Conservation (phyloP, 2,329 filamentous ascomycete genomes). For the Cladophialophora exuberans region DNA sequence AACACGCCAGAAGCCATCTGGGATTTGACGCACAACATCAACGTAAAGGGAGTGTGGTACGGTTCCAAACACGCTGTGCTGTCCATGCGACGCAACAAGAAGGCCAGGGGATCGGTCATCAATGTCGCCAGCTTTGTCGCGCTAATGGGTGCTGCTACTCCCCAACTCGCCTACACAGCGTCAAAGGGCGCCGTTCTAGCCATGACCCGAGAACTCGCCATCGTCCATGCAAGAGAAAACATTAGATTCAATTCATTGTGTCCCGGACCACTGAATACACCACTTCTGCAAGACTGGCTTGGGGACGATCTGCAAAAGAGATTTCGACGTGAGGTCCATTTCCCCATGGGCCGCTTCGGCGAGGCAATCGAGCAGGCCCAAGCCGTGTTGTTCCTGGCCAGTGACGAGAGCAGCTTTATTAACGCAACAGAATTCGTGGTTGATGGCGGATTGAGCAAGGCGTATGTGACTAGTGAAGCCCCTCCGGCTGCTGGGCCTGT, state of each 20-base stretch:
- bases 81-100: constrained; percentile 76
- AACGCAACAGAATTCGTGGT: constrained; percentile 93
- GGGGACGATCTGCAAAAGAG: constrained; percentile 85
- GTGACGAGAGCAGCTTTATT: constrained; percentile 86
- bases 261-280: constrained; percentile 89
- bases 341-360: constrained; percentile 84
- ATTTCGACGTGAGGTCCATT: constrained; percentile 81
- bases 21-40: constrained; percentile 91
- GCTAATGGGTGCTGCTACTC: constrained; percentile 33
- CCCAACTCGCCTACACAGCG: constrained; percentile 74
- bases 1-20: constrained; percentile 88
- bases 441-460: constrained; percentile 93
- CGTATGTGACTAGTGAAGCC: constrained; percentile 71
- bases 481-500: constrained; percentile 57
- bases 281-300: constrained; percentile 89
- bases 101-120: constrained; percentile 65
- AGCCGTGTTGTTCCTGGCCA: constrained; percentile 83
- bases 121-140: constrained; percentile 35
- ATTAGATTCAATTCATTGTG: constrained; percentile 90
- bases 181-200: constrained; percentile 92
- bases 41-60: constrained; percentile 98
- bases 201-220: constrained; percentile 85
- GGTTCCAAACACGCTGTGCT: constrained; percentile 90
- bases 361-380: constrained; percentile 94
- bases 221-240: constrained; percentile 84